A percentile compares a stretch with the other conserved stretches of the same genome.
These are phyloP conservation scores for Trichophyton schoenleinii DNA, from an alignment of 2,329 filamentous ascomycete species.

Conservation along the genomic window DNA sequence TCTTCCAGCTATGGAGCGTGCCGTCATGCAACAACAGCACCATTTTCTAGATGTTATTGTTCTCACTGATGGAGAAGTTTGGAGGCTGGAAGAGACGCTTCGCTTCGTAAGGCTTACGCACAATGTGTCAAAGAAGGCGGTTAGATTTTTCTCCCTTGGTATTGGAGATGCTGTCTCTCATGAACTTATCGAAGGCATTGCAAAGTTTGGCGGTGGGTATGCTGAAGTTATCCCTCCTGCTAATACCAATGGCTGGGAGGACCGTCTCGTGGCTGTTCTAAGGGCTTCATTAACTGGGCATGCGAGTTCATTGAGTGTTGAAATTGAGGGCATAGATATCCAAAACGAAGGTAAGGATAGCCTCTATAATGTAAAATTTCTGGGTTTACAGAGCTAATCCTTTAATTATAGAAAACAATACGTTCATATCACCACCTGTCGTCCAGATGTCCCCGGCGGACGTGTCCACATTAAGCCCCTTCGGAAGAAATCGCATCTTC, in stretches of 20 bases:
- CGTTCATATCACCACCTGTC: not conserved
- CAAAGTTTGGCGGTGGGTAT: constrained; percentile 44
- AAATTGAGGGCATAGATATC: not conserved
- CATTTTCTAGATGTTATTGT: constrained; percentile 4
- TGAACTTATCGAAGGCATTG: constrained; percentile 47
- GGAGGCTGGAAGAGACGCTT: constrained; percentile 5
- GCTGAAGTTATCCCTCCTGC: not conserved
- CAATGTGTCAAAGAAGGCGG: constrained; percentile 27
- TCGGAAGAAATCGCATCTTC: not conserved
- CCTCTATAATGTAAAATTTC: not conserved
- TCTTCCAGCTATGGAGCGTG: not conserved
- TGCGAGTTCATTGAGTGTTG: not conserved
- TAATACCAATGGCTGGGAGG: not conserved
- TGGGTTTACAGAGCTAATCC: not conserved
- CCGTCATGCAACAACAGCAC: not conserved
- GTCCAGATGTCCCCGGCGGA: not conserved
- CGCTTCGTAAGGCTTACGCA: constrained; percentile 1
- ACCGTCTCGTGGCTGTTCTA: not conserved
- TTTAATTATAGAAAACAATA: not conserved
- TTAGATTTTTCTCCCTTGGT: constrained; percentile 45
- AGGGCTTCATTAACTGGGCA: not conserved
- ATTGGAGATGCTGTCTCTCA: constrained; percentile 45
- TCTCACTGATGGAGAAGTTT: constrained; percentile 10
- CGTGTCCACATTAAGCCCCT: not conserved
- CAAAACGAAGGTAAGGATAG: not conserved